phyloP scores from a whole-genome alignment of 2,329 filamentous ascomycete genomes.

The Calonectria pauciramosa region DNA sequence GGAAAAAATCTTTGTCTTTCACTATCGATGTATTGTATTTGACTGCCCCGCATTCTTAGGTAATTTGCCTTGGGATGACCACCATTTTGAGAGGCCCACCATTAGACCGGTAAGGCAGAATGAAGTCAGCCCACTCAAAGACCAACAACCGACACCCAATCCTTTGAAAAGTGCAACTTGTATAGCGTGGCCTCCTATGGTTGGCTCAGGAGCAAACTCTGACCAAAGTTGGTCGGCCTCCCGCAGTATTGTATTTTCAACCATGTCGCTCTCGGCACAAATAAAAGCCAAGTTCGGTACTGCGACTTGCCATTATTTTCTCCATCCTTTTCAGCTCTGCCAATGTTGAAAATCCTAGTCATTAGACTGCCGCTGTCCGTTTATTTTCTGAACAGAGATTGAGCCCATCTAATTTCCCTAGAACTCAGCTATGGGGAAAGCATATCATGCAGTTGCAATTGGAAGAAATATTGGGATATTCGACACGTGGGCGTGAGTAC shows the following conservation, averaged over 20 bases:
- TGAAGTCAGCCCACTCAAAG: background rate
- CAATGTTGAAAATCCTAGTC: background rate
- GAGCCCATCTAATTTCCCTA: no score
- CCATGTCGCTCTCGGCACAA: background rate
- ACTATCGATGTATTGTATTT: no score
- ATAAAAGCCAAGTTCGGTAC: background rate
- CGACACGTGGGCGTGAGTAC: constrained; percentile 7
- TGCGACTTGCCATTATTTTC: background rate
- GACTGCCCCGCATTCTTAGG: no score
- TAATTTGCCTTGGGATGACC: background rate
- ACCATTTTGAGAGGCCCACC: background rate
- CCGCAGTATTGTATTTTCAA: no score
- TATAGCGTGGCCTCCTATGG: background rate
- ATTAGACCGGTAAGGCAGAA: background rate
- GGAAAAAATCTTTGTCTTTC: no score
- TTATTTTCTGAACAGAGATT: background rate
- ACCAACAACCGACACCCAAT: no score
- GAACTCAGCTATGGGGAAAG: background rate
- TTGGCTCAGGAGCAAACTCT: background rate
- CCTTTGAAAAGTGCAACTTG: background rate
- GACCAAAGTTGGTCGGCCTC: background rate
- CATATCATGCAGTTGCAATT: constrained; percentile 25
- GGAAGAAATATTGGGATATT: constrained; percentile 14
- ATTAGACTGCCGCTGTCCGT: background rate
- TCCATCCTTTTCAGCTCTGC: background rate